phyloP scores from a whole-genome alignment of 2,329 filamentous ascomycete genomes.

The Periconia sp. region DNA sequence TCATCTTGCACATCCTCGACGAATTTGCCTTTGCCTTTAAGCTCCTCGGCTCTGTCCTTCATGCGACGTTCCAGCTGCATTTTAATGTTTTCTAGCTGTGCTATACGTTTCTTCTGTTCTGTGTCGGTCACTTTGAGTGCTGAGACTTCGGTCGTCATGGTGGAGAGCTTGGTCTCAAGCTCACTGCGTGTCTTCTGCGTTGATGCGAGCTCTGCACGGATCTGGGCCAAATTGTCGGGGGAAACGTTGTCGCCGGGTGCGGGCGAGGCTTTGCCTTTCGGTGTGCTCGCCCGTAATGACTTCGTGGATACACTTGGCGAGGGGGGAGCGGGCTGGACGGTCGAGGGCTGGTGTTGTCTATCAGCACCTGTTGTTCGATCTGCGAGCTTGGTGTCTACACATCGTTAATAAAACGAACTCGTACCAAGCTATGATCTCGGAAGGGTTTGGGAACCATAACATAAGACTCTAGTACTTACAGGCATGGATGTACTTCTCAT shows the following conservation, averaged over 20 bases:
- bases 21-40: slow-evolving; percentile 81
- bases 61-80: slow-evolving; percentile 68
- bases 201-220: slow-evolving; percentile 70
- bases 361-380: slow-evolving; percentile 49
- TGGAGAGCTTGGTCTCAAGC: slow-evolving; percentile 68
- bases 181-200: slow-evolving; percentile 76
- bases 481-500: slow-evolving; percentile 74
- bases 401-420: neutral
- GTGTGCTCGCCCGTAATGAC: slow-evolving; percentile 24
- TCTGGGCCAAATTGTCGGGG: slow-evolving; percentile 35
- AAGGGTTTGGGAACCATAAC: too few species aligned
- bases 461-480: slow-evolving; percentile 61
- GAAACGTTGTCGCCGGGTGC: slow-evolving; percentile 17
- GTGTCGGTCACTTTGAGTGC: slow-evolving; percentile 66
- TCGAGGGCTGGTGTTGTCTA: slow-evolving; percentile 28
- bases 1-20: slow-evolving; percentile 92
- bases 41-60: slow-evolving; percentile 83
- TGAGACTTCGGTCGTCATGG: slow-evolving; percentile 68
- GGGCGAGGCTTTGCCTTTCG: slow-evolving; percentile 26
- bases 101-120: slow-evolving; percentile 67
- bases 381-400: slow-evolving; percentile 53
- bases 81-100: slow-evolving; percentile 67
- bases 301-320: slow-evolving; percentile 27
- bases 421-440: too few species aligned
- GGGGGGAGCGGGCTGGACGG: slow-evolving; percentile 22